A percentile compares a stretch with the other conserved stretches of the same genome.
These are phyloP conservation scores for Crucihimalaya himalaica DNA, from an alignment of 345 rosid species.

Conservation along the genomic window DNA sequence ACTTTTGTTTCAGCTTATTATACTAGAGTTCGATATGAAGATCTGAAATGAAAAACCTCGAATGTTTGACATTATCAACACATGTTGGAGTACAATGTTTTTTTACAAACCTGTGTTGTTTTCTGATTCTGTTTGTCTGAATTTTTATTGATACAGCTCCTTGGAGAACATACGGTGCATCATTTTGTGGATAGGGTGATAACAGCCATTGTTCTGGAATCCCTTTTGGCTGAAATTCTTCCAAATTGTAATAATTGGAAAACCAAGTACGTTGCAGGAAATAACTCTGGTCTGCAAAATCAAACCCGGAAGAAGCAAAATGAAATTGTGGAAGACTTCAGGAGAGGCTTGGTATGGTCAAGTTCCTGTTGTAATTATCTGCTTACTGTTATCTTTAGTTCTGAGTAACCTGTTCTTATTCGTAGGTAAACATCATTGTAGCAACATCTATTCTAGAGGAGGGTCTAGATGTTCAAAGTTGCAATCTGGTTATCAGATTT, in stretches of 20 bases:
- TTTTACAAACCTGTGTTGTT: neutral
- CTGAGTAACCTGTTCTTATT: conserved; percentile 18
- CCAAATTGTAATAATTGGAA: conserved; percentile 60
- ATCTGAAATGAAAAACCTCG: neutral
- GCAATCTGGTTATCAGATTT: conserved; percentile 85
- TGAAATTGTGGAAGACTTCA: conserved; percentile 82
- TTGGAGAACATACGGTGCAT: conserved; percentile 72
- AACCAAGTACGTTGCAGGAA: conserved; percentile 74
- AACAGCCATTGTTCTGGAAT: conserved; percentile 59
- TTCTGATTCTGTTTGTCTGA: neutral
- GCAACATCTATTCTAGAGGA: conserved; percentile 98
- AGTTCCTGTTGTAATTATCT: neutral
- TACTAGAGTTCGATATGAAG: neutral
- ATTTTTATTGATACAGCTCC: conserved; percentile 45
- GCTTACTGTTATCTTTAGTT: neutral
- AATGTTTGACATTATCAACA: neutral
- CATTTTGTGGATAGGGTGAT: conserved; percentile 83
- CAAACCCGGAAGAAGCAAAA: conserved; percentile 70
- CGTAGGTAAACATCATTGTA: conserved; percentile 80
- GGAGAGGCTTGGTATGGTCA: conserved; percentile 62
- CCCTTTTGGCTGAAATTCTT: conserved; percentile 59
- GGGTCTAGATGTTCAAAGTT: conserved; percentile 89
- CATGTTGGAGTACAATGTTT: neutral
- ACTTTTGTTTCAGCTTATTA: neutral
- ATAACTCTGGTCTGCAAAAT: conserved; percentile 50